Percentiles rank a stretch among this genome's conserved stretches.
Conservation (phyloP, 805 yeast species). For the Pichia cephalocereana region DNA sequence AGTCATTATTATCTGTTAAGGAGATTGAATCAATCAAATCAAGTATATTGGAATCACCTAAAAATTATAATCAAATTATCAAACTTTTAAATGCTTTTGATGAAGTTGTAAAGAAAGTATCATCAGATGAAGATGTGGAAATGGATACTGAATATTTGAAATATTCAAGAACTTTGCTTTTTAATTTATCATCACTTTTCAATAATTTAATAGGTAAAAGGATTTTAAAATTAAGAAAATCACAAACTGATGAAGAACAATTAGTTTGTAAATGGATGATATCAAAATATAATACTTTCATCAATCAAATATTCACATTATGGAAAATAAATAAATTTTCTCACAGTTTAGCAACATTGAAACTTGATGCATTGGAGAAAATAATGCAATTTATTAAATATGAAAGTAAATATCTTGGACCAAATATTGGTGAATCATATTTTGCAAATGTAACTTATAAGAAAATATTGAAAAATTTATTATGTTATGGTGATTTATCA, state of each 20-base stretch:
- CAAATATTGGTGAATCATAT: slow-evolving; percentile 42
- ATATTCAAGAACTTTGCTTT: slow-evolving; percentile 30
- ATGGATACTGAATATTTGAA: slow-evolving; percentile 16
- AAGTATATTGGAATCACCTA: slow-evolving; percentile 34
- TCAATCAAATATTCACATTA: slow-evolving; percentile 33
- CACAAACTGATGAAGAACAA: slow-evolving; percentile 34
- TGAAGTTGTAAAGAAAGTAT: slow-evolving; percentile 11
- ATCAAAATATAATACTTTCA: slow-evolving; percentile 47
- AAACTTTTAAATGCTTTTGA: slow-evolving; percentile 34
- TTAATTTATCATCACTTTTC: slow-evolving; percentile 39
- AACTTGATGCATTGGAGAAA: slow-evolving; percentile 44
- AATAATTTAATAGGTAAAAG: slow-evolving; percentile 37
- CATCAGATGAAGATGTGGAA: slow-evolving; percentile 1
- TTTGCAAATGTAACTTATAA: slow-evolving; percentile 53
- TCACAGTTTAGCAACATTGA: slow-evolving; percentile 33
- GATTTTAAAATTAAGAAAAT: slow-evolving; percentile 27
- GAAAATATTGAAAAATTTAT: slow-evolving; percentile 25
- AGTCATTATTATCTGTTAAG: slow-evolving; percentile 10
- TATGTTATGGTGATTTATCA: slow-evolving; percentile 27
- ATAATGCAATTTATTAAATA: slow-evolving; percentile 44
- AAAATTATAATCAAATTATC: slow-evolving; percentile 47
- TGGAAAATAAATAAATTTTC: slow-evolving; percentile 32
- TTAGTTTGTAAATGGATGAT: slow-evolving; percentile 55
- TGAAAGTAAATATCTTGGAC: slow-evolving; percentile 47
- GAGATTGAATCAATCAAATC: slow-evolving; percentile 17